Evolutionary conservation across 148 eudicot species (phyloP).

Genomic region (Nepenthes mirabilis): DNA sequence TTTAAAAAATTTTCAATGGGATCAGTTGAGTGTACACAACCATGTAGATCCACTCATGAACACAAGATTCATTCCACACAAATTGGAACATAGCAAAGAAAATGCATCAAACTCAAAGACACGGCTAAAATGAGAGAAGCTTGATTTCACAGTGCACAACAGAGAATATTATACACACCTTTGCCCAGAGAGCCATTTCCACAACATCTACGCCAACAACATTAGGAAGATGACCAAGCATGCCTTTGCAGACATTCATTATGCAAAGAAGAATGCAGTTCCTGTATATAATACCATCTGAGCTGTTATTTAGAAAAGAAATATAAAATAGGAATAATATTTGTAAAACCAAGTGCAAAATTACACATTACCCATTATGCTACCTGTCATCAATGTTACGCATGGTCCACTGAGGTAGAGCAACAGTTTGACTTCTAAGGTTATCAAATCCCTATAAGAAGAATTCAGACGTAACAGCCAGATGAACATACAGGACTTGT

Average conservation of each 20-base stretch:
- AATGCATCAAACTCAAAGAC: not conserved
- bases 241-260: slow-evolving; percentile 71
- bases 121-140: not conserved
- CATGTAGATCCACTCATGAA: too few species aligned
- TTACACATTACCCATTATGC: not conserved
- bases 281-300: slow-evolving; percentile 23
- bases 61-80: too few species aligned
- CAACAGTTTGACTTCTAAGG: slow-evolving; percentile 84
- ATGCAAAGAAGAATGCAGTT: slow-evolving; percentile 78
- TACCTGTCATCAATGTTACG: slow-evolving; percentile 98
- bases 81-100: too few species aligned
- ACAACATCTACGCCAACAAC: slow-evolving; percentile 96
- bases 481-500: not conserved
- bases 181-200: slow-evolving; percentile 99
- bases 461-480: not conserved
- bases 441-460: slow-evolving; percentile 80
- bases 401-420: slow-evolving; percentile 99
- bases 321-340: too few species aligned
- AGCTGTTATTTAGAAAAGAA: too few species aligned
- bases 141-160: not conserved
- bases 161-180: slow-evolving; percentile 28
- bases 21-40: too few species aligned
- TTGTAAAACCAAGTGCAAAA: not conserved
- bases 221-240: slow-evolving; percentile 82
- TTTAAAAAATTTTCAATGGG: too few species aligned